Base-by-base conservation (phyloP, 768 basidiomycete species). In the Pleurotus salmoneostramineus region DNA sequence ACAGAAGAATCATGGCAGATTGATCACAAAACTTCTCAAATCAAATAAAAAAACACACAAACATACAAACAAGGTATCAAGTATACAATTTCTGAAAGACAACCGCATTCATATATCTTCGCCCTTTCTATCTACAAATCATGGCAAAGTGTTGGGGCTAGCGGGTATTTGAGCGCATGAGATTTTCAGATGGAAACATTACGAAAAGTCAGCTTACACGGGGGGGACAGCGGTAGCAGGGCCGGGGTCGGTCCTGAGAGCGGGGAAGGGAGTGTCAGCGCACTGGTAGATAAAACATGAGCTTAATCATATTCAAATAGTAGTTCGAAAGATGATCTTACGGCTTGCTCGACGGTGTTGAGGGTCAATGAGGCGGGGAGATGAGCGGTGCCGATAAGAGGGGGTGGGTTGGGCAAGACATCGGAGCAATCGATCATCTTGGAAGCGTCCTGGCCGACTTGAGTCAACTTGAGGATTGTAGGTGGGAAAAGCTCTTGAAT, bases 361-460 rank as follows among this genome's bases (percentile, higher is more conserved):
- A 63, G 62, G 27, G 56, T 62, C 49, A 64, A 46, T 1, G 70
- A 72, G 42, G 72, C 69, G 43, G 72, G 74, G 57, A 77, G 66
- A 43, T 67, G 68, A 10, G 73, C 60, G 5, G 57, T 62, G 36
- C 57, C 63, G 17, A 62, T 65, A 45, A 69, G 61, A 14, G 65
- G 56, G 34, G 61, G 60, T 6, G 76, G 70, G 3, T 58, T 58
- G 5, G 77, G 77, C 36, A 79, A 76, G 56, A 78, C 75, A 46
- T 79, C 77, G 4, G 73, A 74, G 64, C 78, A 80, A 65, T 79
- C 78, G 35, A 74, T 67, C 57, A 80, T 59, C 5, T 65, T 61
- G 57, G 58, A 62, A 7, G 56, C 56, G 60, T 78, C 69, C 36
- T 79, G 75, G 8, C 77, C 80, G 36, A 79, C 56, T 14, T 75